phyloP scores from a whole-genome alignment of 2,329 filamentous ascomycete genomes.

The Monilinia fructicola region DNA sequence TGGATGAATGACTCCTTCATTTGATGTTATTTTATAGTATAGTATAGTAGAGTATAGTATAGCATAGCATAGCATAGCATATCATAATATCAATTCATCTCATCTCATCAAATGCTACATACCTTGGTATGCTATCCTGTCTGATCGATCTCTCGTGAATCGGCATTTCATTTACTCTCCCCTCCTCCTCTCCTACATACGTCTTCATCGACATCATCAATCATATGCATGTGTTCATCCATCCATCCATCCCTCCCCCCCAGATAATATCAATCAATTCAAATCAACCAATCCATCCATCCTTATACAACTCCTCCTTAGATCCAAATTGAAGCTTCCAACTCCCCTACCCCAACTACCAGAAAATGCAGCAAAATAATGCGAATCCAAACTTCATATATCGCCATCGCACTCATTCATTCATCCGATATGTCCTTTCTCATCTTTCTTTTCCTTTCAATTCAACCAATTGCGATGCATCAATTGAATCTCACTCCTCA shows the following conservation, averaged over 20 bases:
- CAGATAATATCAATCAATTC: background rate
- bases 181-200: background rate
- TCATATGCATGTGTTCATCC: background rate
- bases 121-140: too few relatives aligned
- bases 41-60: too few relatives aligned
- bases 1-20: too few relatives aligned
- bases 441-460: background rate
- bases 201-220: background rate
- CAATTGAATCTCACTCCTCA: background rate
- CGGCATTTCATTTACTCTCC: too few relatives aligned
- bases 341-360: background rate
- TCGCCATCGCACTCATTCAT: background rate
- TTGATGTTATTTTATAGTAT: too few relatives aligned
- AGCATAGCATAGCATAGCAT: too few relatives aligned
- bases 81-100: too few relatives aligned
- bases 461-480: background rate
- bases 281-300: background rate
- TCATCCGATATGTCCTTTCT: background rate
- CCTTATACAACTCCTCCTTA: background rate
- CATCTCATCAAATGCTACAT: too few relatives aligned
- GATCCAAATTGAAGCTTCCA: background rate
- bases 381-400: background rate
- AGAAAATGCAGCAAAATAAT: slow-evolving; percentile 10
- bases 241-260: background rate
- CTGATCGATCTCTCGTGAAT: too few relatives aligned